phyloP scores from a whole-genome alignment of 2,329 filamentous ascomycete genomes.

The Fusarium nelsonii region DNA sequence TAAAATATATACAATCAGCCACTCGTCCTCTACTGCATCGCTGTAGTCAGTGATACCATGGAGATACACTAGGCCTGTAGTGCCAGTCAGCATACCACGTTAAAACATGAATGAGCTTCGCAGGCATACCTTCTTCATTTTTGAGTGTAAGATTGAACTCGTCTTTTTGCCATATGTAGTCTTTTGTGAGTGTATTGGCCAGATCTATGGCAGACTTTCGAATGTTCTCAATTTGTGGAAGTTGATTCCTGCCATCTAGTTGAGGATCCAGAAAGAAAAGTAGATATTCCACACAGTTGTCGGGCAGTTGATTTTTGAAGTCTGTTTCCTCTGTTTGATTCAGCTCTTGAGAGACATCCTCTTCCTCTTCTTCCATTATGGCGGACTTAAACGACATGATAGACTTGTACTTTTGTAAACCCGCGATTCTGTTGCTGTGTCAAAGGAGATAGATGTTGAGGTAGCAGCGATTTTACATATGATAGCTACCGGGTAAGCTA shows the following conservation, averaged over 20 bases:
- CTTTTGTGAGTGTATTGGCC: slow-evolving; percentile 73
- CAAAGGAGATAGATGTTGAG: not conserved
- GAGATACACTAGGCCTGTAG: slow-evolving; percentile 69
- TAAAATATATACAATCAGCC: slow-evolving; percentile 92
- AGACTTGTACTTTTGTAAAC: not conserved
- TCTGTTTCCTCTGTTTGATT: slow-evolving; percentile 7
- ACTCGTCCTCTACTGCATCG: slow-evolving; percentile 96
- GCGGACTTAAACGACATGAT: slow-evolving; percentile 28
- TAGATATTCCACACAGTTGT: slow-evolving; percentile 88
- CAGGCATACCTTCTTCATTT: slow-evolving; percentile 65
- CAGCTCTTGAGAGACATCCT: not conserved
- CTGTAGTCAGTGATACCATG: slow-evolving; percentile 87
- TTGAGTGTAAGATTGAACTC: slow-evolving; percentile 77
- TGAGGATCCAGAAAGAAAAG: slow-evolving; percentile 76
- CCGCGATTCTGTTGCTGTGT: not conserved
- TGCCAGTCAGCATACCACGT: slow-evolving; percentile 4
- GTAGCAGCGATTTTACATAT: slow-evolving; percentile 5
- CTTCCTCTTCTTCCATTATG: slow-evolving; percentile 17
- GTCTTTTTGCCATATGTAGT: slow-evolving; percentile 97
- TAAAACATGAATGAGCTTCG: slow-evolving; percentile 7
- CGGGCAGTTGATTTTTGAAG: slow-evolving; percentile 65
- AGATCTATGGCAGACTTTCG: slow-evolving; percentile 76
- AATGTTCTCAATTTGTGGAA: slow-evolving; percentile 76
- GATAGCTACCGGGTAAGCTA: slow-evolving; percentile 31
- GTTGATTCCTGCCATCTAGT: slow-evolving; percentile 66